Conservation (phyloP, 495 filamentous ascomycete species). For the Talaromyces proteolyticus region DNA sequence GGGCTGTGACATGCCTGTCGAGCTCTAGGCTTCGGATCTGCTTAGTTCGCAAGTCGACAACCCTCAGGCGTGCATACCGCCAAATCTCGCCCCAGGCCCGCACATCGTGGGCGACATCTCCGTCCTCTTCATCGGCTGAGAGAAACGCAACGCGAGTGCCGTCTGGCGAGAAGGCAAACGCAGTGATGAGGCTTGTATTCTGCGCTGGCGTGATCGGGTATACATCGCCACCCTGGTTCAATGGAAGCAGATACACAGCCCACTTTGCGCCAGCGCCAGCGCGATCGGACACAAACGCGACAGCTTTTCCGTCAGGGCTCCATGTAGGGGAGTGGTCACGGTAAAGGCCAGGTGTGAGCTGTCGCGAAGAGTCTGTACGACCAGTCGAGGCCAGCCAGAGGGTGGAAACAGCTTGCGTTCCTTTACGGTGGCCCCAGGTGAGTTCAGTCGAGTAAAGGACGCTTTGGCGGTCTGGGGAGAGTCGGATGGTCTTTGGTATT, state of each 20-base stretch:
- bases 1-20: slow-evolving; percentile 2
- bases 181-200: slow-evolving; percentile 5
- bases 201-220: slow-evolving; percentile 9
- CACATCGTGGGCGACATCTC: slow-evolving; percentile 1
- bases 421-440: slow-evolving; percentile 10
- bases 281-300: slow-evolving; percentile 19
- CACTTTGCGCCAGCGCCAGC: slow-evolving; percentile 8
- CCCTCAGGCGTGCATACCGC: slow-evolving; percentile 1
- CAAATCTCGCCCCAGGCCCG: slow-evolving; percentile 3
- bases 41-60: slow-evolving; percentile 5
- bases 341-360: slow-evolving; percentile 19
- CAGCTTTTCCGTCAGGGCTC: slow-evolving; percentile 14
- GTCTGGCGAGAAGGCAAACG: slow-evolving; percentile 12
- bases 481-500: slow-evolving; percentile 14
- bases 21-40: slow-evolving; percentile 1
- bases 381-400: slow-evolving; percentile 17
- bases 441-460: slow-evolving; percentile 14
- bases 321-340: slow-evolving; percentile 14
- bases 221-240: slow-evolving; percentile 13
- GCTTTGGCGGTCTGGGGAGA: slow-evolving; percentile 13
- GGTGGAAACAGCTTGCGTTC: slow-evolving; percentile 11
- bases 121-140: slow-evolving; percentile 9
- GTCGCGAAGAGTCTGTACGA: slow-evolving; percentile 11
- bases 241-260: slow-evolving; percentile 13
- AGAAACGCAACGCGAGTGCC: slow-evolving; percentile 13